Evolutionary conservation across 768 basidiomycete species (phyloP).

Genomic region (Boletus subcaerulescens): DNA sequence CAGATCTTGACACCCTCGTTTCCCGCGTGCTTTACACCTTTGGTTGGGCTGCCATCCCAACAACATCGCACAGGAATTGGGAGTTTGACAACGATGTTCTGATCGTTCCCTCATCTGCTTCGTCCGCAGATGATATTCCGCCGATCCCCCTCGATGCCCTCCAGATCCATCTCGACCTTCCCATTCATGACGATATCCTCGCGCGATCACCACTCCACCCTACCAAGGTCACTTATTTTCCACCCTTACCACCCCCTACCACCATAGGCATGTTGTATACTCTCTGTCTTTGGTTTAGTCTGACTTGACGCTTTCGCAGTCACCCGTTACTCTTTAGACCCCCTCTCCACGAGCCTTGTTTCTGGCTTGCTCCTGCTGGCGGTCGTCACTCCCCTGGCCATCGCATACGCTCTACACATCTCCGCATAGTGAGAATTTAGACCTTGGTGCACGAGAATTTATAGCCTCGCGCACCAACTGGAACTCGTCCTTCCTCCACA

Average conservation of each 20-base stretch:
- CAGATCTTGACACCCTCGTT: conserved; percentile 45
- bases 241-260: conserved; percentile 13
- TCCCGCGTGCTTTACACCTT: conserved; percentile 40
- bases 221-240: conserved; percentile 25
- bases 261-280: conserved; percentile 14
- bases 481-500: background rate
- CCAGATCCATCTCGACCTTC: conserved; percentile 28
- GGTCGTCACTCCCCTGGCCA: conserved; percentile 15
- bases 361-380: conserved; percentile 15
- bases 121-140: background rate
- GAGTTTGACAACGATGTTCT: conserved; percentile 28
- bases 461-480: background rate
- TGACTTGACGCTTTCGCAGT: conserved; percentile 8
- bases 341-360: conserved; percentile 12
- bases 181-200: conserved; percentile 23
- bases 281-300: background rate
- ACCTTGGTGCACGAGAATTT: background rate
- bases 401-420: conserved; percentile 16
- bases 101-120: conserved; percentile 17
- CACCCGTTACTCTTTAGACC: conserved; percentile 4
- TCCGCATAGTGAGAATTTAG: background rate
- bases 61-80: conserved; percentile 22
- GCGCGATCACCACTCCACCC: conserved; percentile 24
- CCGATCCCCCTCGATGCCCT: conserved; percentile 16
- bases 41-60: conserved; percentile 34